phyloP scores from a whole-genome alignment of 768 basidiomycete genomes.

The Suillus occidentalis region DNA sequence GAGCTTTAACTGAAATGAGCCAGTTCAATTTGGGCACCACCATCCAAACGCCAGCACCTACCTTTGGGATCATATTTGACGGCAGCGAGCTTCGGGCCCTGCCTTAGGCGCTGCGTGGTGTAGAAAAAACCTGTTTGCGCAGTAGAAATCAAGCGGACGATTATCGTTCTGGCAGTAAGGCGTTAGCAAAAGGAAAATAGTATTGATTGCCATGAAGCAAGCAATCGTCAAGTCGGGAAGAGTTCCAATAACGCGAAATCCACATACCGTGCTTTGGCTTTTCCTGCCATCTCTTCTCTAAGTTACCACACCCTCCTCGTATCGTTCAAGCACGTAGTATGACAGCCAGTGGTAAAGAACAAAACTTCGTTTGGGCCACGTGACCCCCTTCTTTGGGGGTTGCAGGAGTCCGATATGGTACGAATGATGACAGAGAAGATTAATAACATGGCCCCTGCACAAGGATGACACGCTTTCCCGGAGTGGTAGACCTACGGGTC shows the following conservation, averaged over 20 bases:
- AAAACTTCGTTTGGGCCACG: neutral
- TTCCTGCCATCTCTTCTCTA: conserved; percentile 49
- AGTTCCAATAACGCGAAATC: too few relatives aligned
- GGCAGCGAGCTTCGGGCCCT: conserved; percentile 79
- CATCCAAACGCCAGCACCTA: conserved; percentile 35
- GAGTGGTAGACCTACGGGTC: conserved; percentile 70
- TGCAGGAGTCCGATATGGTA: neutral
- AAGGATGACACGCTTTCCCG: conserved; percentile 99
- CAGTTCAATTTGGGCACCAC: neutral
- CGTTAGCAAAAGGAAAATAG: neutral
- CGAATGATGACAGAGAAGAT: too few relatives aligned
- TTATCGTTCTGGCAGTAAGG: conserved; percentile 58
- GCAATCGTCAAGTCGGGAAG: neutral
- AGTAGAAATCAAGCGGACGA: conserved; percentile 87
- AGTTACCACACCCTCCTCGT: neutral
- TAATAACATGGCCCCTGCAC: conserved; percentile 99
- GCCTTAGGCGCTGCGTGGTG: conserved; percentile 72
- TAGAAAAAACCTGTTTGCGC: conserved; percentile 93
- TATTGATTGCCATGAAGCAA: neutral
- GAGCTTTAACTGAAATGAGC: conserved; percentile 51
- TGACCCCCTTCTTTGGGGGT: conserved; percentile 2
- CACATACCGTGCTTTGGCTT: conserved; percentile 55
- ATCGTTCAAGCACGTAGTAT: neutral
- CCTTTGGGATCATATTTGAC: conserved; percentile 91
- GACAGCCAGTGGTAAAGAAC: neutral